Evolutionary conservation across 768 basidiomycete species (phyloP), one percentile per base, ranked within the genome.

Genomic region (Pleurotus tuoliensis): DNA sequence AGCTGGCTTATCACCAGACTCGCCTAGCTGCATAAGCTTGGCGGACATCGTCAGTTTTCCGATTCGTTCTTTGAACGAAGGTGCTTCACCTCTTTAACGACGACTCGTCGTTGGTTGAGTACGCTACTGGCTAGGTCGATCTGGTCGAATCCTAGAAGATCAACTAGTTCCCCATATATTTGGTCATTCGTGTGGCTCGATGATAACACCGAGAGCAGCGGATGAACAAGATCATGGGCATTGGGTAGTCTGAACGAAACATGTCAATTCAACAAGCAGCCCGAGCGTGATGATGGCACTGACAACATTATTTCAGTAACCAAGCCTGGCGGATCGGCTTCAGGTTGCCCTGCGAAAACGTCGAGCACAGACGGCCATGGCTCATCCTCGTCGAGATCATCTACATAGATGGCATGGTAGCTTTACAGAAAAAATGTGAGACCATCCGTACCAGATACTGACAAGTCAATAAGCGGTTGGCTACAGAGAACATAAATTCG

Each of bases 131-230:
- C 83, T 34, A 94, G 73, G 24, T 92, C 91, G 47, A 98, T 83
- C 15, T 88, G 81, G 49, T 96, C 90, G 66, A 87, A 92, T 2
- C 94, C 96, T 47, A 95, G 67, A 8, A 91, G 73, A 58, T 97
- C 94, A 6, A 81, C 82, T 8, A 98, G 67, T 61, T 92, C 88
- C 24, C 73, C 82, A 24, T 92, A 89, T 27, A 97, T 88, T 18
- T 81, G 83, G 27, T 94, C 90, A 60, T 88, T 78, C 4, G 75
- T 71, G 39, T 73, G 75, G 20, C 71, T 60, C 5, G 82, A 83
- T 1, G 78, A 76, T 13, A 91, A 70, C 37, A 81, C 68, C 7
- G 63, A 56, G 22, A 58, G 56, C 37, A 80, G 57, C n/a, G 70
- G 62, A 34, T 67, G 62, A 13, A 74, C 56, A 4, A 75, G 50